phyloP scores from a whole-genome alignment of 306 rosid species.

The Corylus avellana region DNA sequence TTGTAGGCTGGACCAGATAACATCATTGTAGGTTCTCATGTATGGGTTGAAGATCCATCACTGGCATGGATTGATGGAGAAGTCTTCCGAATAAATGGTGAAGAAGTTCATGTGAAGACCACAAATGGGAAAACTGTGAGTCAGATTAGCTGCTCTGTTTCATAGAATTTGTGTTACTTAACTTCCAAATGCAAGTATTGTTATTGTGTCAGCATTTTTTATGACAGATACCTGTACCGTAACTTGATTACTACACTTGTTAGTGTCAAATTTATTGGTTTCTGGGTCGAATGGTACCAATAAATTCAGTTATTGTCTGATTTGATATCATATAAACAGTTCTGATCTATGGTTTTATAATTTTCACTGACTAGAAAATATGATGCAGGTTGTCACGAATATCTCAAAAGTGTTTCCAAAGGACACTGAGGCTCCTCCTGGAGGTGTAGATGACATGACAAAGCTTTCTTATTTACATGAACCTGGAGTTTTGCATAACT shows the following conservation, averaged over 20 bases:
- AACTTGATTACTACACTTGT: conserved; percentile 8
- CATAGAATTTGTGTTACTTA: background rate
- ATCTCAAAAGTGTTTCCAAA: conserved; percentile 92
- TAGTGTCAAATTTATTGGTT: conserved; percentile 11
- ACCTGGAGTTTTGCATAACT: conserved; percentile 96
- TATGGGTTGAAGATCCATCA: conserved; percentile 92
- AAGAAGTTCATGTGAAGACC: conserved; percentile 68
- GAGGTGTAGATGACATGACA: conserved; percentile 99
- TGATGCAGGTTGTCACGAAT: conserved; percentile 68
- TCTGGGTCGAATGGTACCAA: background rate
- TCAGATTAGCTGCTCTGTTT: conserved; percentile 22
- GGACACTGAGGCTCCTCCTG: conserved; percentile 97
- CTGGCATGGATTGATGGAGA: conserved; percentile 97
- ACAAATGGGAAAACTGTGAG: conserved; percentile 80
- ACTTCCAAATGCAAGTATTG: background rate
- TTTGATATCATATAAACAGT: background rate
- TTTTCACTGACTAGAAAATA: conserved; percentile 31
- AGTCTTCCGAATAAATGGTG: conserved; percentile 78
- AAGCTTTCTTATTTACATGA: conserved; percentile 97
- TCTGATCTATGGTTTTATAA: conserved; percentile 7
- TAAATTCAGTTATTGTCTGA: conserved; percentile 1
- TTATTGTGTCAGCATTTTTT: background rate
- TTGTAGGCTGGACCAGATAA: conserved; percentile 93
- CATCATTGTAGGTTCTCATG: conserved; percentile 97
- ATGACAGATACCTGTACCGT: background rate